Percentiles rank a stretch among this genome's conserved stretches.
phyloP scores from a whole-genome alignment of 108 stramenopile species.

The Nitzschia inconspicua region DNA sequence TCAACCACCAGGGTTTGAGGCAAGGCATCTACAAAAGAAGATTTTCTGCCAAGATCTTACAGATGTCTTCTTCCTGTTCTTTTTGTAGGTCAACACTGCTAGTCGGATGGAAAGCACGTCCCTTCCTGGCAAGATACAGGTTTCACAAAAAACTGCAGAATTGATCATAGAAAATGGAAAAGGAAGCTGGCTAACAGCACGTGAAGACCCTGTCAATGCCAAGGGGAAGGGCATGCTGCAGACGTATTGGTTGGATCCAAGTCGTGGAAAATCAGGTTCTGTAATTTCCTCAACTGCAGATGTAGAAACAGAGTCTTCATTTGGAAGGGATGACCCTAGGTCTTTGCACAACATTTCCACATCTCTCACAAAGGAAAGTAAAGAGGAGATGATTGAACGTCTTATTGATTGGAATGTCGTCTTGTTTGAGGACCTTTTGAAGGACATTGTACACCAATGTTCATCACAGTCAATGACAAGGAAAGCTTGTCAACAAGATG shows the following conservation, averaged over 20 bases:
- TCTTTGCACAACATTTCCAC: too few species aligned
- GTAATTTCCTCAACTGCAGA: too few species aligned
- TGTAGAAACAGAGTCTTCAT: too few species aligned
- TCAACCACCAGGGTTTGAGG: too few species aligned
- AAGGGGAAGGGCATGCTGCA: conserved; percentile 16
- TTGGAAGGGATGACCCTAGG: too few species aligned
- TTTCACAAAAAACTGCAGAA: conserved; percentile 13
- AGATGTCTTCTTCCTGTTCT: too few species aligned
- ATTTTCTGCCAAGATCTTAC: too few species aligned
- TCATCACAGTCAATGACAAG: too few species aligned
- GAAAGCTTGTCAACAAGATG: too few species aligned
- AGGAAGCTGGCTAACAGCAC: neutral
- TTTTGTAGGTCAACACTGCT: conserved; percentile 3
- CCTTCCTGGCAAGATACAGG: neutral
- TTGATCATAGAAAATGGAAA: conserved; percentile 7
- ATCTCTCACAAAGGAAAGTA: too few species aligned
- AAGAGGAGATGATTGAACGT: conserved; percentile 3
- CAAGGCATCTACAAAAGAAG: too few species aligned
- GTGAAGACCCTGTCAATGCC: conserved; percentile 2
- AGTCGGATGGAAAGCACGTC: conserved; percentile 15
- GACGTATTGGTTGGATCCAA: conserved; percentile 4
- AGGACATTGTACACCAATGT: conserved; percentile 1
- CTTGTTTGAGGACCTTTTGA: conserved; percentile 1
- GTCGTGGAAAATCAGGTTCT: too few species aligned
- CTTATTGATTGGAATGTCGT: conserved; percentile 13